phyloP scores from a whole-genome alignment of 257 asterid species.

The Solanum tacnaense region DNA sequence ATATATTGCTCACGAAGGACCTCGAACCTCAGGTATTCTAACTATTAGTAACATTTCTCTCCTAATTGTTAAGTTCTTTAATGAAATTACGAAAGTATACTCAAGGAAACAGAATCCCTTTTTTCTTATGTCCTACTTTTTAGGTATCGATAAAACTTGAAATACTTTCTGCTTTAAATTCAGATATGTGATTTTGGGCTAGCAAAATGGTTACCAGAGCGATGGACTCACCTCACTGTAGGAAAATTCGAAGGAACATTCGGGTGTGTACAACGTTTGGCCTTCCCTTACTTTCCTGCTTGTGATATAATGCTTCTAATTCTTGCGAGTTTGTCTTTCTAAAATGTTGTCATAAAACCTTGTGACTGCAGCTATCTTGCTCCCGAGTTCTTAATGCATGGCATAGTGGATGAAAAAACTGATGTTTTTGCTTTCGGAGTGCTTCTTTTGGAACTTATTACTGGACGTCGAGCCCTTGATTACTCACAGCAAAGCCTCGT shows the following conservation, averaged over 20 bases:
- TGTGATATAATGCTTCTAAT: not conserved
- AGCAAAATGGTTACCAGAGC: slow-evolving; percentile 64
- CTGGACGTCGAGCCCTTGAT: slow-evolving; percentile 92
- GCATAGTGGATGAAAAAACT: slow-evolving; percentile 86
- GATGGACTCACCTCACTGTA: slow-evolving; percentile 52
- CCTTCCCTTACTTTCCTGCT: not conserved
- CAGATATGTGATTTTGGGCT: slow-evolving; percentile 77
- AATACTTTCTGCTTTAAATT: not conserved
- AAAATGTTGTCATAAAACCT: not conserved
- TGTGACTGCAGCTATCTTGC: slow-evolving; percentile 59
- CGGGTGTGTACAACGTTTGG: slow-evolving; percentile 23
- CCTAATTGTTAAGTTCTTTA: not conserved
- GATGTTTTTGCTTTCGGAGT: slow-evolving; percentile 87
- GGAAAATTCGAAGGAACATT: slow-evolving; percentile 64
- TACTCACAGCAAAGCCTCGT: slow-evolving; percentile 94
- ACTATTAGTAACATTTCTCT: not conserved
- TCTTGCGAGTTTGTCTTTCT: not conserved
- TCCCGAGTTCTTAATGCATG: slow-evolving; percentile 93
- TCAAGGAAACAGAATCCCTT: not conserved
- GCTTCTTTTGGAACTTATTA: slow-evolving; percentile 72
- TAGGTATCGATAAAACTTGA: not conserved
- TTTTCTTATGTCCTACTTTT: not conserved
- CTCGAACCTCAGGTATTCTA: slow-evolving; percentile 77
- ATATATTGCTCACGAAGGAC: slow-evolving; percentile 74
- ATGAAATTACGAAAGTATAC: not conserved